Base-by-base conservation (phyloP, 1,284 basidiomycete species). In the Vanrija sp. region DNA sequence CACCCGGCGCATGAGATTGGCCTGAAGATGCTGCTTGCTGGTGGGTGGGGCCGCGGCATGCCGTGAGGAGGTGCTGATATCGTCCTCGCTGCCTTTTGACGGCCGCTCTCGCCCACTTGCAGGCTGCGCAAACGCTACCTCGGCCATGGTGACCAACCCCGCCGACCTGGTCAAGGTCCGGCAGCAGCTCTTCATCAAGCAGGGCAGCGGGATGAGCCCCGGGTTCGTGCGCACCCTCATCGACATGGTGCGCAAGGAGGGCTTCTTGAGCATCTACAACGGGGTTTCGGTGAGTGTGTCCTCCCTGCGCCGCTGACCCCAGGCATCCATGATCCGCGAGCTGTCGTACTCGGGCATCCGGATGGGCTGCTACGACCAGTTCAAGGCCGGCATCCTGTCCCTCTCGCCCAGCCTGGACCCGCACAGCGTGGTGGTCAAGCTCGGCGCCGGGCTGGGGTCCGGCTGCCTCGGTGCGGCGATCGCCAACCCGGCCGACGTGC, bases 401-500 rank as follows among this genome's bases (percentile, higher is more conserved):
- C 16, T 19, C 10, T 43, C 41, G 3, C 57, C 51, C 19, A 18
- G 35, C 6, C 35, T 54, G 18, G 57, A 59, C 49, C 25, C 57
- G 20, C 57, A 59, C 39, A 24, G 20, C 22, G 54, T 59, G 4
- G 24, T 42, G 5, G 57, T 59, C 25, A 59, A 59, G 51, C 57
- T 59, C 43, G 57, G 57, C 37, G 57, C 57, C 1, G 57, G 57
- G 1, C 31, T 59, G 22, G 36, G 37, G 5, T 48, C 45, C 3
- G 57, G 57, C 18, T 49, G 47, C 31, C 45, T 59, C 12, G 57
- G 57, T 16, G 49, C 51, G 6, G 57, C 57, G 9, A 45, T 59
- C 27, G 57, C 57, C 22, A 59, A 59, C 54, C 57, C 57, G 1
- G 57, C 57, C 37, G 57, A 59, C 49, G 51, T 59, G 22, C 57